phyloP scores from a whole-genome alignment of 116 monocot genomes.

The Iris pallida region DNA sequence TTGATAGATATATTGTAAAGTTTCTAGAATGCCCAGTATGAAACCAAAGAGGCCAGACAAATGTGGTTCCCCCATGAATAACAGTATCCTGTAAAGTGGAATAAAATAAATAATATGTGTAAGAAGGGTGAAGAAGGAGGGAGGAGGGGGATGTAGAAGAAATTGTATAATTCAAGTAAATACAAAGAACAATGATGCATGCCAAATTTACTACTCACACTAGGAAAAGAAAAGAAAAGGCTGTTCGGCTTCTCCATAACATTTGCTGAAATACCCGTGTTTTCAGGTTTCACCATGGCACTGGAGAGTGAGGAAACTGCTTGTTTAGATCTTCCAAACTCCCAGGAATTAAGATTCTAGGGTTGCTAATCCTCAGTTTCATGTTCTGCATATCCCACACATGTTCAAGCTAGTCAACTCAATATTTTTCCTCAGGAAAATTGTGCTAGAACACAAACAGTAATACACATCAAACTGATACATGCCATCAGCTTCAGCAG shows the following conservation, averaged over 20 bases:
- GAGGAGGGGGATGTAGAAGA: too few relatives aligned
- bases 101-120: neutral
- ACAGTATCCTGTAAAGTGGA: conserved; percentile 45
- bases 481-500: too few relatives aligned
- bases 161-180: too few relatives aligned
- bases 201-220: conserved; percentile 32
- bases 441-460: too few relatives aligned
- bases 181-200: neutral
- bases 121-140: too few relatives aligned
- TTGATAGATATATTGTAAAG: conserved; percentile 63
- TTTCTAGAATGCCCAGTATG: conserved; percentile 60
- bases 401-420: neutral
- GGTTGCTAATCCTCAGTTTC: conserved; percentile 78
- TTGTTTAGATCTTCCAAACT: conserved; percentile 27
- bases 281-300: conserved; percentile 18
- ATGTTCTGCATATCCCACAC: conserved; percentile 52
- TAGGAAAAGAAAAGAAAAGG: conserved; percentile 57
- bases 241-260: conserved; percentile 28
- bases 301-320: conserved; percentile 49
- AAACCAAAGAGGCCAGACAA: conserved; percentile 93
- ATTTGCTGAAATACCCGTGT: conserved; percentile 9
- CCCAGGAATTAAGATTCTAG: conserved; percentile 67
- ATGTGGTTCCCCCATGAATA: conserved; percentile 44
- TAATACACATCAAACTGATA: too few relatives aligned
- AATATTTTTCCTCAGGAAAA: too few relatives aligned